Percentiles rank a stretch among this genome's conserved stretches.
These are phyloP conservation scores for Lactarius akahatsu DNA, from an alignment of 768 basidiomycete genomes.

Conservation along the genomic window DNA sequence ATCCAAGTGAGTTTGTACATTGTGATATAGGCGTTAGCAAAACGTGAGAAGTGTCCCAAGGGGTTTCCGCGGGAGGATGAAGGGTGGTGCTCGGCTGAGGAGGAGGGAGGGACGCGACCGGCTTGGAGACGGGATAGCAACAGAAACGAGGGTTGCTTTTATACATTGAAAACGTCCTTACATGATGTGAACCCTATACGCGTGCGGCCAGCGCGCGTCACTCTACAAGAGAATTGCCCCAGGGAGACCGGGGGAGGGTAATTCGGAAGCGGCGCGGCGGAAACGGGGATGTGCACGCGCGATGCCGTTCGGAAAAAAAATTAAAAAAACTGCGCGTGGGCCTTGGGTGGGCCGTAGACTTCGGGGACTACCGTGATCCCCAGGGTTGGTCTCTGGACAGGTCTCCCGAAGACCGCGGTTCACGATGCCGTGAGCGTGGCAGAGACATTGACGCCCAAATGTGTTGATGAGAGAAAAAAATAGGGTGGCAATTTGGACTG, in stretches of 20 bases:
- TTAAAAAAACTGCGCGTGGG: neutral
- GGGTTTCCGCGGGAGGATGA: constrained; percentile 9
- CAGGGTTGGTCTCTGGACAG: constrained; percentile 15
- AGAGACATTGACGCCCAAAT: constrained; percentile 8
- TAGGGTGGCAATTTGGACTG: constrained; percentile 12
- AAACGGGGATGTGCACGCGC: constrained; percentile 25
- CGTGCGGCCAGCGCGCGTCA: constrained; percentile 24
- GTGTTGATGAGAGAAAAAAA: constrained; percentile 5
- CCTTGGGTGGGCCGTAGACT: constrained; percentile 8
- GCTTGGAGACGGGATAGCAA: constrained; percentile 21
- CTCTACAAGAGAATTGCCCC: constrained; percentile 26
- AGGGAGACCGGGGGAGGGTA: constrained; percentile 18
- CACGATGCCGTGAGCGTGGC: constrained; percentile 21
- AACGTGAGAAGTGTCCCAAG: constrained; percentile 1
- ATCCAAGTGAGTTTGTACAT: constrained; percentile 40
- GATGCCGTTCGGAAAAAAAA: constrained; percentile 21
- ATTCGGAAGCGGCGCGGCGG: constrained; percentile 26
- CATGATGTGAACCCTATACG: constrained; percentile 25
- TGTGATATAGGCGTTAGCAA: constrained; percentile 34
- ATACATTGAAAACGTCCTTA: constrained; percentile 23
- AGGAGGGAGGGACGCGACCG: constrained; percentile 32
- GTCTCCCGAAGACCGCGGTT: constrained; percentile 9
- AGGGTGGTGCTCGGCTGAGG: constrained; percentile 27
- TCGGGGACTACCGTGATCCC: constrained; percentile 14
- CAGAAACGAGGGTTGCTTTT: constrained; percentile 19